phyloP scores from a whole-genome alignment of 2,329 filamentous ascomycete species.

The Cryphonectria radicalis region DNA sequence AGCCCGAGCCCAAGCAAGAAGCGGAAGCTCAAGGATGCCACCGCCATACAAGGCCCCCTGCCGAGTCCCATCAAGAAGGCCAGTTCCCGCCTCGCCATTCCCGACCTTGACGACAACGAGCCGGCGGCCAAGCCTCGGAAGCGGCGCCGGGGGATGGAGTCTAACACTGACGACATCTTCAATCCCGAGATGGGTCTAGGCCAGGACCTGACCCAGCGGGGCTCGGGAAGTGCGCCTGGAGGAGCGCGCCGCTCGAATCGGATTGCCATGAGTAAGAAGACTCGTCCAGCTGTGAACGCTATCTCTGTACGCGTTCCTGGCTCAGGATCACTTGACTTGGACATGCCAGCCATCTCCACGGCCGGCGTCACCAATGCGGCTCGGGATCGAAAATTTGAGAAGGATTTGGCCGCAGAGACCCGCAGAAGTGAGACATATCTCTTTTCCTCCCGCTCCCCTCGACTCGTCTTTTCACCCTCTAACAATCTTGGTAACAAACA shows the following conservation, averaged over 20 bases:
- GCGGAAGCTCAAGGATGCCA: slow-evolving; percentile 38
- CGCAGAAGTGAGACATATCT: slow-evolving; percentile 35
- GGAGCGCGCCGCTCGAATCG: slow-evolving; percentile 23
- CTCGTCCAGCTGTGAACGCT: slow-evolving; percentile 33
- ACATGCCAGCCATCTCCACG: slow-evolving; percentile 28
- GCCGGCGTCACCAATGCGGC: slow-evolving; percentile 29
- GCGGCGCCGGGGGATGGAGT: slow-evolving; percentile 36
- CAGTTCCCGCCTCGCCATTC: slow-evolving; percentile 33
- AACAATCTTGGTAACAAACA: neutral
- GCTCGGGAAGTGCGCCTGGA: neutral
- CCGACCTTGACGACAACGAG: slow-evolving; percentile 34
- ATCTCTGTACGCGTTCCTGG: slow-evolving; percentile 41
- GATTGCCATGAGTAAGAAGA: slow-evolving; percentile 32
- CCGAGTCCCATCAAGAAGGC: slow-evolving; percentile 29
- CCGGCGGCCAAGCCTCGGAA: slow-evolving; percentile 38
- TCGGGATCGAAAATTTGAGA: slow-evolving; percentile 42
- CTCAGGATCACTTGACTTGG: slow-evolving; percentile 34
- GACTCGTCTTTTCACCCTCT: neutral
- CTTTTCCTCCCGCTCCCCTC: neutral
- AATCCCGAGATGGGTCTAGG: slow-evolving; percentile 33
- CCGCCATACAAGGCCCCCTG: neutral
- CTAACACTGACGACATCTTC: slow-evolving; percentile 33
- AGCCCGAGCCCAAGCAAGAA: slow-evolving; percentile 46
- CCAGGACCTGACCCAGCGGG: slow-evolving; percentile 25
- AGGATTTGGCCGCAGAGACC: slow-evolving; percentile 48